These are phyloP conservation scores for Furcasterigmium furcatum DNA, from an alignment of 2,329 filamentous ascomycete species.

Conservation along the genomic window DNA sequence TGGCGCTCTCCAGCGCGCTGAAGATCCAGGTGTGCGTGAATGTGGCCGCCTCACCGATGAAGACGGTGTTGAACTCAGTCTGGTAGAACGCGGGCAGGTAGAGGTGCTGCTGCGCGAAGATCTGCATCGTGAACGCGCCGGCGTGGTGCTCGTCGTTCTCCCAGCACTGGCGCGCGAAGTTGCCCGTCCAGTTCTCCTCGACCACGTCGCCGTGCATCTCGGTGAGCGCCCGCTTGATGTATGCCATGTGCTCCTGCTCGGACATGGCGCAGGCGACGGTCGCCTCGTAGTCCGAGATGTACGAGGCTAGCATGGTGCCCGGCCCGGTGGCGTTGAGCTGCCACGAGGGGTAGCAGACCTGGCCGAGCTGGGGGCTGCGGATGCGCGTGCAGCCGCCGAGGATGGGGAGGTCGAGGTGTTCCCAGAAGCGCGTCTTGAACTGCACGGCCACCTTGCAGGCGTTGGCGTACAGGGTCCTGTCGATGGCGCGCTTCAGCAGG, in stretches of 20 bases:
- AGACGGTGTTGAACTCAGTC: conserved; percentile 45
- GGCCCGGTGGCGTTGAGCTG: conserved; percentile 46
- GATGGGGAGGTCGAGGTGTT: conserved; percentile 21
- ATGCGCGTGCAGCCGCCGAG: conserved; percentile 45
- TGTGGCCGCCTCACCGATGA: conserved; percentile 31
- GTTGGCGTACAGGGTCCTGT: conserved; percentile 18
- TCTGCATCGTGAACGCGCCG: conserved; percentile 50
- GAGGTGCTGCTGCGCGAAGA: conserved; percentile 52
- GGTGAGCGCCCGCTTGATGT: conserved; percentile 51
- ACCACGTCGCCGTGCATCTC: conserved; percentile 51
- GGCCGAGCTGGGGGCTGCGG: conserved; percentile 44
- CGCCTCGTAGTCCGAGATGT: conserved; percentile 35
- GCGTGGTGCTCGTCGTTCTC: conserved; percentile 51
- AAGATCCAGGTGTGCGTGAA: conserved; percentile 57
- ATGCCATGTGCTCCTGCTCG: conserved; percentile 49
- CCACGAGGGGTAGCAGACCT: conserved; percentile 51
- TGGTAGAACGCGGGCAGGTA: conserved; percentile 59
- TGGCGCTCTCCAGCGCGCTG: conserved; percentile 50
- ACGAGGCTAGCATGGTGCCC: conserved; percentile 47
- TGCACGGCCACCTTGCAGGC: conserved; percentile 45
- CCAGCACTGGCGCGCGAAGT: conserved; percentile 58
- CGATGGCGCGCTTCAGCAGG: conserved; percentile 19
- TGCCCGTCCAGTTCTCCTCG: conserved; percentile 52
- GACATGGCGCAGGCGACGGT: conserved; percentile 36
- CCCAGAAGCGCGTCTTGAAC: conserved; percentile 46